These are phyloP conservation scores for Paramecium primaurelia DNA, from an alignment of 73 alveolate species.

Conservation along the genomic window DNA sequence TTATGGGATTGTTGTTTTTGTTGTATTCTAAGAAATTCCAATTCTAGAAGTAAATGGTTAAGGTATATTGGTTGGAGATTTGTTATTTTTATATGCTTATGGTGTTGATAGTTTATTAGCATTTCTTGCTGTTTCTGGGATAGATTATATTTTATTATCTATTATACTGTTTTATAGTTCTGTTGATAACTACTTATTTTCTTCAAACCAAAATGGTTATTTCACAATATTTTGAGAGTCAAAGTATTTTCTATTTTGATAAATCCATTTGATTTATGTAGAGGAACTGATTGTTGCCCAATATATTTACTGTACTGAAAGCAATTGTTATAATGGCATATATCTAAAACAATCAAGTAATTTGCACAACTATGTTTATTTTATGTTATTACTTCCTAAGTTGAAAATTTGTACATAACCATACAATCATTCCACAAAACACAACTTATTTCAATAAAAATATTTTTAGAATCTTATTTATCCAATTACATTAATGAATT, in stretches of 20 bases:
- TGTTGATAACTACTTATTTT: neutral
- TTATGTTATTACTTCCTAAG: neutral
- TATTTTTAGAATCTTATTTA: neutral
- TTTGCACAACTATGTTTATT: conserved; percentile 3
- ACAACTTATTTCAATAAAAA: conserved; percentile 29
- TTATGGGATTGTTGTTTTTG: neutral
- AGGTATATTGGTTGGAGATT: neutral
- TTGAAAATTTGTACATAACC: conserved; percentile 42
- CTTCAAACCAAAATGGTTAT: conserved; percentile 47
- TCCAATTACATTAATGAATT: neutral
- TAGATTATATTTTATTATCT: conserved; percentile 4
- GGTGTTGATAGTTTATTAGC: neutral
- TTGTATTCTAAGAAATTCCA: neutral
- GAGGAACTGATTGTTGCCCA: conserved; percentile 8
- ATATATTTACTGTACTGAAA: conserved; percentile 10
- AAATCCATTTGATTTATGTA: neutral
- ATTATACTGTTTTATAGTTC: neutral
- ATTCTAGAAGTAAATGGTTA: conserved; percentile 19
- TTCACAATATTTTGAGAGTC: conserved; percentile 35
- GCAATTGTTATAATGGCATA: neutral
- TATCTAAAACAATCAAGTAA: neutral
- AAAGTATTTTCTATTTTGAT: neutral
- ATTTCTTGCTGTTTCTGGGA: conserved; percentile 4
- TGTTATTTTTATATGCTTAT: neutral
- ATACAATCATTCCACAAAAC: conserved; percentile 45